Evolutionary conservation across 2,329 filamentous ascomycete genomes (phyloP), one percentile per base, ranked within the genome.

Genomic region (Colletotrichum somersetense): DNA sequence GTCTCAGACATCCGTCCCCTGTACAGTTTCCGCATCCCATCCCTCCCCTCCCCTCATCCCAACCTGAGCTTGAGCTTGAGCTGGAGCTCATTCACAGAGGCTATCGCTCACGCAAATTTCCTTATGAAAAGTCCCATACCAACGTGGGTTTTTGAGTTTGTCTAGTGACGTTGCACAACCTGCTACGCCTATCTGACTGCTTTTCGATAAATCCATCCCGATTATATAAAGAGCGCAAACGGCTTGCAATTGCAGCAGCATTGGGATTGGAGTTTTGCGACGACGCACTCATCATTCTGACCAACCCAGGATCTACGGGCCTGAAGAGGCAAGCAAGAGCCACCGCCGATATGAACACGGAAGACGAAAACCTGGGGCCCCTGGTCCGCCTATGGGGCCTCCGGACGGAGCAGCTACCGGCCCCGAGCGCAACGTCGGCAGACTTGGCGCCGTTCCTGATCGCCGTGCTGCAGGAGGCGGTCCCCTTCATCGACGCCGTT

Each of bases 401-500:
- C 33, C 80, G 81, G 23, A 79, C 82, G 20, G 79, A 80, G 38
- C 84, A 87, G 71, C 83, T 90, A 1, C 89, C 88, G 1, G 65
- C 81, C 38, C 70, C 81, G 46, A 76, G 78, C 18, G 82, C 83
- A 5, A 76, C 80, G 1, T 68, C 79, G 5, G 81, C 85, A 38
- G 83, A 85, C 46, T 81, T 92, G 20, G 78, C 80, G 30, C 81
- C 84, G 7, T 87, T 93, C 74, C 78, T 92, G 70, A 78, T 80
- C 12, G 79, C 84, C 7, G 81, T 91, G 33, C 82, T 93, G 42
- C 77, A 81, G n/a, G 91, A 93, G 78, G 87, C 88, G 30, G 79
- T 89, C 38, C 83, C 85, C 1, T 91, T 93, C 78, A 84, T 91
- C 77, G 85, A 86, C 76, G 82, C 83, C 12, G 85, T 89, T 44